Base-by-base conservation (phyloP, 2,329 filamentous ascomycete genomes). In the Penicillium sp. region DNA sequence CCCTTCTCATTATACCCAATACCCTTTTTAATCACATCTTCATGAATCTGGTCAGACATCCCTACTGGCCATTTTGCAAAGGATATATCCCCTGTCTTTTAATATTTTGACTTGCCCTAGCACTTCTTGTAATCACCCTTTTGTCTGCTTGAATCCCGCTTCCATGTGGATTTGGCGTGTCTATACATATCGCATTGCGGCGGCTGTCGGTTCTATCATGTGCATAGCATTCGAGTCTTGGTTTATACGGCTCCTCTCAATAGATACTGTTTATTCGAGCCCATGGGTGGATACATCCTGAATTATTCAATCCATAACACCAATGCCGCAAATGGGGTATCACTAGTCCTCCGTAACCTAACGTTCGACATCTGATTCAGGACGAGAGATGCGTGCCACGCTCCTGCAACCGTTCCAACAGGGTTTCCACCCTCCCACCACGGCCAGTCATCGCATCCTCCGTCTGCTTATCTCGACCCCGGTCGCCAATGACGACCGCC, bases 401-500 rank as follows among this genome's bases (percentile, higher is more conserved):
- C 27, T 54, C 40, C 36, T 38, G 47, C 39, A 69, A 44, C 36
- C 65, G 46, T 9, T 63, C 57, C 15, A 68, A 38, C 11, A 68
- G 41, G 1, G 45, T 58, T 40, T 69, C 66, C 25, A 68, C 50
- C 13, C 62, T 51, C 4, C 62, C 55, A 41, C 64, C 59, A 4
- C 60, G 61, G 0, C 62, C 58, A 18, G 56, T 60, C 40, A 71
- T 54, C 1, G 57, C 44, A 47, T 53, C 56, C 39, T 70, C 68
- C 3, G 55, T 49, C 29, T 33, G 30, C 39, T 67, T 69, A 46
- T 69, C 67, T 18, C 68, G 52, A 1, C 66, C 66, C 13, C 42
- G 15, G 28, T 68, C 64, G 2, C 66, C 67, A 47, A 71, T 64
- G 10, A 73, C 63, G 31, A 71, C 65, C 3, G 66, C 68, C 8